Base-by-base conservation (phyloP, 345 rosid genomes). In the Populus nigra region DNA sequence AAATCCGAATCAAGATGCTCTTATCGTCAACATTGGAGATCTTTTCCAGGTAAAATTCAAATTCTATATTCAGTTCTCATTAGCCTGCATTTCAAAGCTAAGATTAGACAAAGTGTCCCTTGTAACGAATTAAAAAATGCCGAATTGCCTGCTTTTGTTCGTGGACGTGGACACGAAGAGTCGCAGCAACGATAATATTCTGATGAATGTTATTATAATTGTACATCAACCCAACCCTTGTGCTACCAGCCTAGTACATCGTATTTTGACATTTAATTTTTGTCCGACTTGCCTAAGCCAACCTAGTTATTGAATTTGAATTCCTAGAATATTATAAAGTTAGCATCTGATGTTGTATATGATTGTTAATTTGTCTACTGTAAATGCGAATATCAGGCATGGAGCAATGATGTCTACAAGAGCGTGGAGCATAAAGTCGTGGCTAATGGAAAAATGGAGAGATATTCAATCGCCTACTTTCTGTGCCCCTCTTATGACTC, bases 21-120 rank as follows among this genome's bases (percentile, higher is more conserved):
- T 91, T 39, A 89, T 91, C 1, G 89, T 91, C 80, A 91, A 91
- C 84, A 88, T 91, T 27, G 94, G 94, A 20, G 94, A 91, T 81
- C 88, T 91, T 22, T 87, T 89, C 67, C 94, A 91, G 94, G 94
- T 90, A 82, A 71, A 29, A 49, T 47, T 12, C 7, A 8, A 47
- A 7, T 25, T 12, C 8, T 23, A 45, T 5, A 18, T 31, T 50
- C 71, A 59, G 16, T 59, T 23, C 13, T 59, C 27, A 3, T 38
- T 39, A 23, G 39, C 38, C 20, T 62, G 69, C 47, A 31, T 62
- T 76, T 55, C 65, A 17, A 17, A 59, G 29, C 65, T 10, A 57
- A 7, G 10, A 57, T n/a, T 1, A n/a, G 27, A 22, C 62, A 3
- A 3, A 8, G 62, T 57, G 62, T 22, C 62, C 62, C 62, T 3